A percentile compares a stretch with the other conserved stretches of the same genome.
These are phyloP conservation scores for Chimonanthus salicifolius DNA, from an alignment of 164 flowering plant genomes.

Conservation along the genomic window DNA sequence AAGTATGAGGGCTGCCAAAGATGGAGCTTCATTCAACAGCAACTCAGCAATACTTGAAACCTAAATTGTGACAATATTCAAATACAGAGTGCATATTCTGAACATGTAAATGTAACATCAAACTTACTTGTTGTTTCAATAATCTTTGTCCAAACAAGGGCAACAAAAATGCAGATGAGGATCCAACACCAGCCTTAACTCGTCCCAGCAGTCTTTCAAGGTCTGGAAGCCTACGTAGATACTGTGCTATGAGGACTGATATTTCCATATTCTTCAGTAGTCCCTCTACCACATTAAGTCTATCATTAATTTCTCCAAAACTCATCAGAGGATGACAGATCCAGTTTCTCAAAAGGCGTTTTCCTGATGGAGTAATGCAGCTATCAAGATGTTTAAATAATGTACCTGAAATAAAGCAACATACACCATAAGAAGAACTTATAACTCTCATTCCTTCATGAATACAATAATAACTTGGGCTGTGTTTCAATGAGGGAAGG, in stretches of 20 bases:
- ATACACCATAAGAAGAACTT: not conserved
- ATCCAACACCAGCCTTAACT: constrained; percentile 60
- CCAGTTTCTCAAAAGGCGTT: constrained; percentile 84
- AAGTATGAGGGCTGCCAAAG: no score
- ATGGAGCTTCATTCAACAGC: no score
- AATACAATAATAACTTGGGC: not conserved
- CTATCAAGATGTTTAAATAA: constrained; percentile 72
- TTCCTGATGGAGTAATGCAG: constrained; percentile 78
- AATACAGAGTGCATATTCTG: no score
- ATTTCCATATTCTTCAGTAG: constrained; percentile 48
- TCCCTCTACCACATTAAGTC: constrained; percentile 75
- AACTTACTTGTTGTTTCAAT: constrained; percentile 70
- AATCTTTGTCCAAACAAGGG: constrained; percentile 68
- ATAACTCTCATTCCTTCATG: not conserved
- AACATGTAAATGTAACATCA: not conserved
- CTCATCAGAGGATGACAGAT: constrained; percentile 89
- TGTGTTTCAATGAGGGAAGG: not conserved
- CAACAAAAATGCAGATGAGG: constrained; percentile 51
- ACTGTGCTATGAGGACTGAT: constrained; percentile 39
- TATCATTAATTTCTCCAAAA: constrained; percentile 55
- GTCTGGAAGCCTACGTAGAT: constrained; percentile 81
- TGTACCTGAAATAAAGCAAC: constrained; percentile 52
- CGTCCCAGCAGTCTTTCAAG: constrained; percentile 85
- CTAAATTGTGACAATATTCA: no score
- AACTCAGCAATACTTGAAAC: no score